phyloP scores from a whole-genome alignment of 306 rosid species.

The Casuarina cunninghamiana region DNA sequence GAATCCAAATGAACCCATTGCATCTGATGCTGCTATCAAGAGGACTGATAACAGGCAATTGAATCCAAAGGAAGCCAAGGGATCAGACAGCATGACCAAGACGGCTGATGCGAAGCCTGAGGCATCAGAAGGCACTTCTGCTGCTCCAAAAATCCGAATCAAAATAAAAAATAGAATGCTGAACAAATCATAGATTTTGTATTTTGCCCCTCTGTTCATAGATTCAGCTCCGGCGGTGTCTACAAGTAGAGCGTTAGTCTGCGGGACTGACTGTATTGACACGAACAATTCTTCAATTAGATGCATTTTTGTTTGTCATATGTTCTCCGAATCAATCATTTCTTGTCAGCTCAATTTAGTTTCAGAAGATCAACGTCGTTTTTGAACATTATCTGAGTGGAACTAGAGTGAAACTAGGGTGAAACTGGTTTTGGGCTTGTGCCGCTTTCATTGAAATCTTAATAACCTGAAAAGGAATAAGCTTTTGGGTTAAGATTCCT shows the following conservation, averaged over 20 bases:
- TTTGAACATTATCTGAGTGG: too few relatives aligned
- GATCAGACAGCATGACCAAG: conserved; percentile 41
- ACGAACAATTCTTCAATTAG: background rate
- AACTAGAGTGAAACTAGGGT: too few relatives aligned
- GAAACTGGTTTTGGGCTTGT: too few relatives aligned
- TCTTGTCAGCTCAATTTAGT: too few relatives aligned
- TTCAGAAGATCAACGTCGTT: too few relatives aligned
- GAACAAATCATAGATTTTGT: conserved; percentile 41
- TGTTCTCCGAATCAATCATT: background rate
- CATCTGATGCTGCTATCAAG: conserved; percentile 40
- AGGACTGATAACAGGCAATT: background rate
- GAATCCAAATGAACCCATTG: conserved; percentile 56
- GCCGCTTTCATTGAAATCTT: too few relatives aligned
- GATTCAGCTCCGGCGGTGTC: conserved; percentile 7
- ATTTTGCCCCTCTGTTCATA: conserved; percentile 10
- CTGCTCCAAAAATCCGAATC: conserved; percentile 73
- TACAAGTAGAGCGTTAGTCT: background rate
- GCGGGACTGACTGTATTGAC: background rate
- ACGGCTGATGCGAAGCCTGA: conserved; percentile 43
- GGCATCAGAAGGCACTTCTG: conserved; percentile 58
- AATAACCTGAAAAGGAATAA: too few relatives aligned
- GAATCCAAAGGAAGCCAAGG: conserved; percentile 41
- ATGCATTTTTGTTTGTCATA: background rate
- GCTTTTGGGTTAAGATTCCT: too few relatives aligned
- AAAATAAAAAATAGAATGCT: conserved; percentile 64